Base-by-base conservation (phyloP, 257 asterid species). In the Solanum lycopersicoides region DNA sequence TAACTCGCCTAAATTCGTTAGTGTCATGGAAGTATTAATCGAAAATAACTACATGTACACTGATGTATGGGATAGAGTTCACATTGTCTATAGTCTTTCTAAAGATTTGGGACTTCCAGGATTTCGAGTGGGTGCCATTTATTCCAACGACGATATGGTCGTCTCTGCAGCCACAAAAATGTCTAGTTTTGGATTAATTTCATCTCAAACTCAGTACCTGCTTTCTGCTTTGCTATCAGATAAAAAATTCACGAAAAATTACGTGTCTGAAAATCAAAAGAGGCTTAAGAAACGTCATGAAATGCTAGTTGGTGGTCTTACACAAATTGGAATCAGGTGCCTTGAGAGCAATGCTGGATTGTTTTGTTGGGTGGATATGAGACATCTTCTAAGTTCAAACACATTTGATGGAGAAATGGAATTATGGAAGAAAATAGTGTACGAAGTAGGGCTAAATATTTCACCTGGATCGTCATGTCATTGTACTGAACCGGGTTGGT, bases 181-280 rank as follows among this genome's bases (percentile, higher is more conserved):
- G 82, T 87, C 89, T 10, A 87, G 89, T 39, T 87, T 87, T 25
- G 89, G 82, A n/a, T 68, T 87, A 16, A 59, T 87, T 16, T 87
- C 89, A 73, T 87, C 89, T 4, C 89, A 87, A 53, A 79, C 89
- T 42, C 89, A 87, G 9, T 87, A 87, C 75, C 86, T 79, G 16
- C 76, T 87, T 35, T 63, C 82, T 3, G 71, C 35, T 5, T 30
- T 87, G 69, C 80, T 87, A 21, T 87, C 89, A 5, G 86, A 87
- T 71, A 65, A 87, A 35, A 79, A 65, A 20, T 79, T 87, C 86
- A 87, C 82, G 0, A 65, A 79, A 41, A 39, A 79, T 1, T 87
- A 87, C 11, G 23, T 87, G 44, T 66, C 82, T 3, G 75, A 87
- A 45, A 87, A 87, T 72, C 86, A 87, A 41, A 87, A 30, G 50